A percentile compares a stretch with the other conserved stretches of the same genome.
Evolutionary conservation across 1,139 yeast genomes (phyloP).

Genomic region (Geotrichum armillariae): DNA sequence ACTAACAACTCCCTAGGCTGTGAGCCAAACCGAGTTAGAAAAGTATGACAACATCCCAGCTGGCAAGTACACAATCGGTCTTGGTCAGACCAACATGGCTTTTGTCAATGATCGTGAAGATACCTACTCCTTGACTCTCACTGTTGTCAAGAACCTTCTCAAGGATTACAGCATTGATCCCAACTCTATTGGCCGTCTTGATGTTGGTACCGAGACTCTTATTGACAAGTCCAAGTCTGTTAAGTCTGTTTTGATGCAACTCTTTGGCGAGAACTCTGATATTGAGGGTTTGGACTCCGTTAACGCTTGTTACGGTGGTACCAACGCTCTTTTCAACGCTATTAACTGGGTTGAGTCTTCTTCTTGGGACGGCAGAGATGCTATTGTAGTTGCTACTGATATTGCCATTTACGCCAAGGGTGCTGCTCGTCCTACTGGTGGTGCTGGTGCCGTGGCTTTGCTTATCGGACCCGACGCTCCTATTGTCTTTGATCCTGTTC

Average conservation of each 20-base stretch:
- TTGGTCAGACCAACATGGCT: constrained; percentile 98
- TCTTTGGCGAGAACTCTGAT: constrained; percentile 85
- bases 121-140: constrained; percentile 86
- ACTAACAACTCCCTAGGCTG: constrained; percentile 48
- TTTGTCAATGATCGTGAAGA: constrained; percentile 98
- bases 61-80: constrained; percentile 97
- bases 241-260: constrained; percentile 93
- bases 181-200: constrained; percentile 83
- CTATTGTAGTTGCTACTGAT: constrained; percentile 96
- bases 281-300: constrained; percentile 95
- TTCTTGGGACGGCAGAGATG: constrained; percentile 98
- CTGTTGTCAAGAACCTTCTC: constrained; percentile 75
- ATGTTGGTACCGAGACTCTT: constrained; percentile 97
- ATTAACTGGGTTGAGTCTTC: constrained; percentile 96
- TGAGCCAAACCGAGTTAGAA: constrained; percentile 87
- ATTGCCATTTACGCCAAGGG: constrained; percentile 97
- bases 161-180: constrained; percentile 82
- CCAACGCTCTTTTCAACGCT: constrained; percentile 90
- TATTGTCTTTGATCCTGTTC: constrained; percentile 80
- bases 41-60: constrained; percentile 79
- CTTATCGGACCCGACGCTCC: constrained; percentile 98
- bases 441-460: constrained; percentile 96
- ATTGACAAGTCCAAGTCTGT: constrained; percentile 97
- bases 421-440: constrained; percentile 99
- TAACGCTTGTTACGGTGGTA: constrained; percentile 99